phyloP scores from a whole-genome alignment of 768 basidiomycete genomes.

The Candolleomyces aberdarensis region DNA sequence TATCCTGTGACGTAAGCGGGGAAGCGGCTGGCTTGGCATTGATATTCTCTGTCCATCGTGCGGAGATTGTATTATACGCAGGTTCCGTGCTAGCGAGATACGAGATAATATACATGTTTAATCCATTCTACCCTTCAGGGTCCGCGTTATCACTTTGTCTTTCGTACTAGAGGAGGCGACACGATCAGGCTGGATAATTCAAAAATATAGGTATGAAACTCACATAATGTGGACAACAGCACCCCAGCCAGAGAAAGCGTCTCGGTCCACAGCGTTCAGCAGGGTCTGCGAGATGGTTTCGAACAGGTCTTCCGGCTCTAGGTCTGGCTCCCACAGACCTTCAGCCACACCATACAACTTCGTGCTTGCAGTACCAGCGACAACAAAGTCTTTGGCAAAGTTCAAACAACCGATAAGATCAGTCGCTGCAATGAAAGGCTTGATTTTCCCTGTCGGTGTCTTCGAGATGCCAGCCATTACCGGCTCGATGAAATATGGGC shows the following conservation, averaged over 20 bases:
- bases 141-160: constrained; percentile 77
- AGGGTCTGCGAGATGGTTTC: constrained; percentile 98
- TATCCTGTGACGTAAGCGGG: constrained; percentile 16
- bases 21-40: not conserved
- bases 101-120: constrained; percentile 31
- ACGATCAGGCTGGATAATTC: not conserved
- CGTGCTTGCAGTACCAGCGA: constrained; percentile 86
- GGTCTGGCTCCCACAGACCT: constrained; percentile 96
- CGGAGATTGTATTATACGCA: not conserved
- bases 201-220: constrained; percentile 26
- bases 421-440: constrained; percentile 93
- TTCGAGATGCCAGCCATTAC: constrained; percentile 90
- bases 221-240: constrained; percentile 94
- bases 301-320: constrained; percentile 95
- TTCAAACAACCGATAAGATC: constrained; percentile 94
- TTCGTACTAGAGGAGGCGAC: constrained; percentile 49
- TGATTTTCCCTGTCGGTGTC: constrained; percentile 64
- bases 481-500: constrained; percentile 95
- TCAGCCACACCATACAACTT: constrained; percentile 98
- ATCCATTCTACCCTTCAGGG: constrained; percentile 90
- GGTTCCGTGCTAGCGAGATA: not conserved
- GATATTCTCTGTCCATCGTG: not conserved
- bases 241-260: constrained; percentile 97
- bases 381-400: constrained; percentile 96
- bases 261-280: constrained; percentile 92